These are phyloP conservation scores for Sporothrix brasiliensis DNA, from an alignment of 2,329 filamentous ascomycete species.

Conservation along the genomic window DNA sequence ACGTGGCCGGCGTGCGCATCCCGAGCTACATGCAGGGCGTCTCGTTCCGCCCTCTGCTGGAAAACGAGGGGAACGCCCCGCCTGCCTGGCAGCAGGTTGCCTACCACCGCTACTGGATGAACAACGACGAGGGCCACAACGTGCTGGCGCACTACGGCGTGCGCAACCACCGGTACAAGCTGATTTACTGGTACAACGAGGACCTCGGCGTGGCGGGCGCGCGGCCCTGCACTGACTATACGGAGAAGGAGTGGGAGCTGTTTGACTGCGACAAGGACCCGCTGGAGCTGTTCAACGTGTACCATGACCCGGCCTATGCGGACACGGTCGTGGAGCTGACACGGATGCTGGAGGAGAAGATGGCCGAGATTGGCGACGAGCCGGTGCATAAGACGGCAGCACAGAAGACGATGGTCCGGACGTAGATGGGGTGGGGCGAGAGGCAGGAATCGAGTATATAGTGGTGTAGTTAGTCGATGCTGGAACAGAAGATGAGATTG, in stretches of 20 bases:
- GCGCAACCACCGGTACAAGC: slow-evolving; percentile 55
- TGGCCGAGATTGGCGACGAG: slow-evolving; percentile 13
- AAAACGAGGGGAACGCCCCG: neutral
- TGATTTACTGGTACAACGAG: slow-evolving; percentile 62
- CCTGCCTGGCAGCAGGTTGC: neutral
- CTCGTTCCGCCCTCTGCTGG: neutral
- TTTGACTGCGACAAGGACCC: slow-evolving; percentile 57
- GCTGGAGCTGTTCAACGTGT: slow-evolving; percentile 54
- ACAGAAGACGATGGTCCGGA: too few species aligned
- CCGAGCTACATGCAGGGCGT: slow-evolving; percentile 43
- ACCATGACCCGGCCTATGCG: slow-evolving; percentile 36
- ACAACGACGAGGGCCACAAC: slow-evolving; percentile 54
- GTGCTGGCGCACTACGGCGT: slow-evolving; percentile 58
- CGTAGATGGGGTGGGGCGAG: too few species aligned
- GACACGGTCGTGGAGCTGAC: neutral
- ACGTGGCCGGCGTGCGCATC: slow-evolving; percentile 47
- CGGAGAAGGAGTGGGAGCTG: slow-evolving; percentile 56
- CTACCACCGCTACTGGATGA: slow-evolving; percentile 58
- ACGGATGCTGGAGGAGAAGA: neutral
- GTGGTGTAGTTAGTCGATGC: too few species aligned
- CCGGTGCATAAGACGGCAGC: neutral
- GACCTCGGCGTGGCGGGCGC: slow-evolving; percentile 51
- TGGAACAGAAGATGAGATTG: too few species aligned
- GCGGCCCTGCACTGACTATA: slow-evolving; percentile 42
- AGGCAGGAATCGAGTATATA: too few species aligned